These are phyloP conservation scores for Selaginella moellendorffii DNA, from an alignment of 75 land plant species.

Conservation along the genomic window DNA sequence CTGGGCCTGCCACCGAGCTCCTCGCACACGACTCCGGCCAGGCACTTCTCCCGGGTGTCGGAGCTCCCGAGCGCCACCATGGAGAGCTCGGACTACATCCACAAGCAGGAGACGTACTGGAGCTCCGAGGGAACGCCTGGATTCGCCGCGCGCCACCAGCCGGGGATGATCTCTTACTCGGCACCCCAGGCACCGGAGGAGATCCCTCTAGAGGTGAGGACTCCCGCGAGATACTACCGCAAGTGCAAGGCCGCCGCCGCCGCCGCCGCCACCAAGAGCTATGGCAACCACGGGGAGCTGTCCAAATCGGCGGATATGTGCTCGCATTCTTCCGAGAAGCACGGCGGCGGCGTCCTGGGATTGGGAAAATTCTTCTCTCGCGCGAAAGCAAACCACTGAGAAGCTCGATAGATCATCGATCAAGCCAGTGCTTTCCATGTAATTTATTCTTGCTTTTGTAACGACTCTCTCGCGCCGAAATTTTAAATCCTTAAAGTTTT, in stretches of 20 bases:
- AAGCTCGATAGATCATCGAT: too few species aligned
- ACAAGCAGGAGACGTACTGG: not conserved
- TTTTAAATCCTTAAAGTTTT: too few species aligned
- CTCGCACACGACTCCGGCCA: not conserved
- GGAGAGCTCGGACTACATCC: not conserved
- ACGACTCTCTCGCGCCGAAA: too few species aligned
- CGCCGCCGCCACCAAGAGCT: not conserved
- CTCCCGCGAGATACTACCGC: not conserved
- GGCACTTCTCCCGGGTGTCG: too few species aligned
- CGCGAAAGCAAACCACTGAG: not conserved
- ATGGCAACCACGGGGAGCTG: too few species aligned
- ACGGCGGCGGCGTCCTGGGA: not conserved
- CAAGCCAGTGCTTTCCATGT: too few species aligned
- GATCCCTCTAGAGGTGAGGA: not conserved
- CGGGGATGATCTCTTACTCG: not conserved
- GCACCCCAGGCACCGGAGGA: too few species aligned
- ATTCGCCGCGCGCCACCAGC: not conserved
- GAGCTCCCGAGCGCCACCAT: too few species aligned
- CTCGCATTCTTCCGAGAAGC: not conserved
- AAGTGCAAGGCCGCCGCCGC: not conserved
- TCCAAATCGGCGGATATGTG: not conserved
- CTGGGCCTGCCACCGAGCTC: constrained; percentile 16
- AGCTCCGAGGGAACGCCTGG: too few species aligned
- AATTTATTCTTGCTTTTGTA: too few species aligned
- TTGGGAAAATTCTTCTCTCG: not conserved